Base-by-base conservation (phyloP, 768 basidiomycete species). In the Suillus ampliporus region DNA sequence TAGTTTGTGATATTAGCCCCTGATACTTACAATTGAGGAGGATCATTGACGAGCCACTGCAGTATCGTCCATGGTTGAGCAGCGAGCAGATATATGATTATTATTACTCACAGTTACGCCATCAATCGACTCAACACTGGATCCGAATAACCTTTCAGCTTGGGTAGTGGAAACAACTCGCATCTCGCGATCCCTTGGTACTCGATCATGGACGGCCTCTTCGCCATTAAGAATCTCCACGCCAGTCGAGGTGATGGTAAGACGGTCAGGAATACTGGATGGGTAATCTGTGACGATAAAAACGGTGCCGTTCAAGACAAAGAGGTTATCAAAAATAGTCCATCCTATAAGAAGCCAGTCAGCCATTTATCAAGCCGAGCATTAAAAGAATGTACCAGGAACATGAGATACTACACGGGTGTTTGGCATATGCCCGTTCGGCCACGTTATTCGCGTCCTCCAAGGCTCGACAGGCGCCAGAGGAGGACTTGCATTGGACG, bases 311-410 rank as follows among this genome's bases (percentile, higher is more conserved):
- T 94, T 92, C 68, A 87, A 78, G 61, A 94, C 76, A 71, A 92
- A 97, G 11, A 97, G 81, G 61, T 83, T 86, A 77, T 95, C 92
- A 64, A 95, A 89, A 57, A 95, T 87, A 2, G 94, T 93, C 95
- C 94, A 97, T 37, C 95, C 94, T 95, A 70, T 31, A 38, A 5
- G 52, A 37, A 14, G 2, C 43, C 47, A 17, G 8, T 17, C 6
- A 47, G 63, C 6, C 21, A 50, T 19, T 5, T 21, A 28, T 43
- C 37, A 19, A 17, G 7, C 11, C 3, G 23, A 38, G 26, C 46
- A 54, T 34, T 17, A 31, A 26, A 21, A 51, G 40, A 31, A 43
- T 50, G 73, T 63, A 90, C 92, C 92, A 72, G 91, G 89, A 8
- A 83, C 89, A 76, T 96, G 94, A 7, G 88, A 83, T 3, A 94